Percentiles rank a stretch among this genome's conserved stretches.
Evolutionary conservation across 176 grass and related monocot species (phyloP).

Genomic region (Ensete ventricosum): DNA sequence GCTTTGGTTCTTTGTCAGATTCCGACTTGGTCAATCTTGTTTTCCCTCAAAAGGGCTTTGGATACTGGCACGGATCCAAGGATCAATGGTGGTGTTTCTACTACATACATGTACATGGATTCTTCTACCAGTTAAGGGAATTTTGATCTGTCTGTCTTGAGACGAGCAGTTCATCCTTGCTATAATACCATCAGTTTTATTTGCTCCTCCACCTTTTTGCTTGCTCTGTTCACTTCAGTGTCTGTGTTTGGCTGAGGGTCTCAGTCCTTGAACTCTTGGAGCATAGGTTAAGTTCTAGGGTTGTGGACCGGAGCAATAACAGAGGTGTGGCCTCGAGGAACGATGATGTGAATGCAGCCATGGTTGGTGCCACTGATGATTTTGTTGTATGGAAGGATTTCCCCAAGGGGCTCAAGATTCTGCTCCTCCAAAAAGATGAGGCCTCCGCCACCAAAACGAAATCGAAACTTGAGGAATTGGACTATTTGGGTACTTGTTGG

Average conservation of each 20-base stretch:
- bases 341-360: neutral
- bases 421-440: slow-evolving; percentile 27
- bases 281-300: too few relatives aligned
- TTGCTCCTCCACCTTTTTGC: neutral
- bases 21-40: neutral
- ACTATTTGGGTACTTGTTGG: slow-evolving; percentile 25
- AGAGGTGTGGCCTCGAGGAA: neutral
- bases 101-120: neutral
- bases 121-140: too few relatives aligned
- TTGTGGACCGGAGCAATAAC: too few relatives aligned
- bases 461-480: slow-evolving; percentile 28
- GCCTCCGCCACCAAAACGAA: slow-evolving; percentile 23
- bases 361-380: slow-evolving; percentile 13
- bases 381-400: slow-evolving; percentile 43
- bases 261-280: too few relatives aligned
- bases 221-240: neutral
- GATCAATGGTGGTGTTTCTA: neutral
- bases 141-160: too few relatives aligned
- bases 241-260: too few relatives aligned
- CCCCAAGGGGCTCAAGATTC: slow-evolving; percentile 37
- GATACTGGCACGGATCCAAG: neutral
- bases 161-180: too few relatives aligned
- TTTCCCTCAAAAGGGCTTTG: neutral
- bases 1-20: neutral
- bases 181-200: neutral